phyloP scores from a whole-genome alignment of 257 asterid species.

The Capsicum rhomboideum region DNA sequence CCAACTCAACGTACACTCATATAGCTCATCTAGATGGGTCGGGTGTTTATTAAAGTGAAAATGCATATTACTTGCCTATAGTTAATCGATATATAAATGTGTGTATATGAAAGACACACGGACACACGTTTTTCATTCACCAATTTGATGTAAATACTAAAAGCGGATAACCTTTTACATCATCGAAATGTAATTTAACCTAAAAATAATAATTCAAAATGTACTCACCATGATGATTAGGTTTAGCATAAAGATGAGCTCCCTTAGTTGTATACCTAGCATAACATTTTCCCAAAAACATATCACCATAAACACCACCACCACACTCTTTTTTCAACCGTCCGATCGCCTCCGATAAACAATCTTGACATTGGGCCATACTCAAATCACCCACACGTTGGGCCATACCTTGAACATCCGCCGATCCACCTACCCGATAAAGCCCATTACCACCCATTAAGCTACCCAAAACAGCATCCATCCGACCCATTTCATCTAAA shows the following conservation, averaged over 20 bases:
- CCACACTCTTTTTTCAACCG: conserved; percentile 82
- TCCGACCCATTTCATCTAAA: conserved; percentile 42
- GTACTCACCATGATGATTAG: conserved; percentile 43
- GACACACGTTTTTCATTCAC: background rate
- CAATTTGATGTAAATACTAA: background rate
- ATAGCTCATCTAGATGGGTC: background rate
- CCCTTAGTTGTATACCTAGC: conserved; percentile 76
- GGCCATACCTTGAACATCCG: conserved; percentile 74
- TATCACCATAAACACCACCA: conserved; percentile 81
- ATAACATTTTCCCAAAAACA: conserved; percentile 88
- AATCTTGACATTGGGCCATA: conserved; percentile 78
- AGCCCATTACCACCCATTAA: conserved; percentile 61
- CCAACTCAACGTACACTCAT: background rate
- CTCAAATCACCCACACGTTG: conserved; percentile 93
- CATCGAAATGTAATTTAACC: background rate
- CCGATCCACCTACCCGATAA: conserved; percentile 66
- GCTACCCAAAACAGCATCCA: conserved; percentile 58
- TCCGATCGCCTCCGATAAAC: conserved; percentile 67
- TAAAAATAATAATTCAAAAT: background rate
- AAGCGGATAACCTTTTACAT: background rate
- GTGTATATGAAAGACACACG: background rate
- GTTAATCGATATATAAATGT: background rate
- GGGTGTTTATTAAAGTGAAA: background rate
- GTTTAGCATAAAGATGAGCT: conserved; percentile 35
- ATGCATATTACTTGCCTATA: background rate